Evolutionary conservation across 306 rosid species (phyloP), one percentile per base, ranked within the genome.

Genomic region (Alnus rubra): DNA sequence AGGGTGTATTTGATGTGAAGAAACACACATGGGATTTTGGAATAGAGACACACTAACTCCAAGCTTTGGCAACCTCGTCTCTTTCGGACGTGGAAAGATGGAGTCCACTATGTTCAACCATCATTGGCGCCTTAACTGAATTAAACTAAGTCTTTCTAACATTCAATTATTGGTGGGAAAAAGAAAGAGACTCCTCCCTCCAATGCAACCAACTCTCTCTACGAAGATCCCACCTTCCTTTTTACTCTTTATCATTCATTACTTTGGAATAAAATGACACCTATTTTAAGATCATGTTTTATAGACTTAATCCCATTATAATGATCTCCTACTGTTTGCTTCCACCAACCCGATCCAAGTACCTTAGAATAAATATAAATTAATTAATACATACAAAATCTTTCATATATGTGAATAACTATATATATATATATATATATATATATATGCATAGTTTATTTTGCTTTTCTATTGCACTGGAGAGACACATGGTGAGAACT

Each of bases 31-130:
- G 86, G 86, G 52, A 87, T 81, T 54, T 80, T 88, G 86, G 85
- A 87, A 80, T 80, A 74, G 86, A 77, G 86, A 87, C 93, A 89
- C 80, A 14, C 83, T 82, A 86, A 80, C 80, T 86, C 91, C 97
- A 84, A 74, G 69, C 82, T 80, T 92, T 88, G 88, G 88, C 89
- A 90, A 82, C 85, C 81, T 80, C 84, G 76, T 77, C 77, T 74
- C 80, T 88, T 91, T 82, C 82, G 82, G 88, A 86, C 93, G 97
- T 92, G 98, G 90, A 92, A 92, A 89, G 96, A 88, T 83, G 85
- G 79, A 84, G 52, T 86, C 96, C 90, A 83, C 88, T 86, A 47
- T 68, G 37, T 71, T 47, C 76, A 73, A 50, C 77, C 76, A 86
- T 86, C 83, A 79, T 88, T 86, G 86, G 79, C 77, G 82, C 83